These are phyloP conservation scores for Boeremia lycopersici DNA, from an alignment of 2,329 filamentous ascomycete species.

Conservation along the genomic window DNA sequence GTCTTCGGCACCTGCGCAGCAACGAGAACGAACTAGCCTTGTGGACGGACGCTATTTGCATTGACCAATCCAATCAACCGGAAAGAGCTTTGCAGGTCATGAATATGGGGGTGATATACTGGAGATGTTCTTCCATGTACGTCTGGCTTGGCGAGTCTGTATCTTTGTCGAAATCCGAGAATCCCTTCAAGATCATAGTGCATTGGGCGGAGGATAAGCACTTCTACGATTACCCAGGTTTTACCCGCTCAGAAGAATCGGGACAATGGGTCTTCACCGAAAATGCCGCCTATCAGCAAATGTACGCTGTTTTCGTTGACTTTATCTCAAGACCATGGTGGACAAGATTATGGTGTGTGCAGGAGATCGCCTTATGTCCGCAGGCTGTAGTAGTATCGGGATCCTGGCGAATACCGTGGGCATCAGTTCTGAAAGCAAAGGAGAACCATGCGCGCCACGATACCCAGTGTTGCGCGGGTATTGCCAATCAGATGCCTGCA, in stretches of 20 bases:
- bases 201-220: background rate
- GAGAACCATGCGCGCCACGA: background rate
- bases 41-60: slow-evolving; percentile 21
- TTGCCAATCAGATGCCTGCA: background rate
- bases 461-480: background rate
- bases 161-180: background rate
- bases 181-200: slow-evolving; percentile 1
- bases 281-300: background rate
- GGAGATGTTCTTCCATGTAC: background rate
- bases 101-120: slow-evolving; percentile 18
- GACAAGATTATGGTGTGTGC: slow-evolving; percentile 1
- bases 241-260: background rate
- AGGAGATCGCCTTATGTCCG: slow-evolving; percentile 3
- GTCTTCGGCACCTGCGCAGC: background rate
- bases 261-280: background rate
- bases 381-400: background rate
- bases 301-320: background rate
- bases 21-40: background rate
- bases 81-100: slow-evolving; percentile 15
- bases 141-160: slow-evolving; percentile 24
- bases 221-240: background rate
- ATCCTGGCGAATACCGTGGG: background rate
- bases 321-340: slow-evolving; percentile 3
- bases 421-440: background rate
- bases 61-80: slow-evolving; percentile 14